Evolutionary conservation across 2,329 filamentous ascomycete genomes (phyloP), one percentile per base, ranked within the genome.

Genomic region (Colletotrichum kahawae): DNA sequence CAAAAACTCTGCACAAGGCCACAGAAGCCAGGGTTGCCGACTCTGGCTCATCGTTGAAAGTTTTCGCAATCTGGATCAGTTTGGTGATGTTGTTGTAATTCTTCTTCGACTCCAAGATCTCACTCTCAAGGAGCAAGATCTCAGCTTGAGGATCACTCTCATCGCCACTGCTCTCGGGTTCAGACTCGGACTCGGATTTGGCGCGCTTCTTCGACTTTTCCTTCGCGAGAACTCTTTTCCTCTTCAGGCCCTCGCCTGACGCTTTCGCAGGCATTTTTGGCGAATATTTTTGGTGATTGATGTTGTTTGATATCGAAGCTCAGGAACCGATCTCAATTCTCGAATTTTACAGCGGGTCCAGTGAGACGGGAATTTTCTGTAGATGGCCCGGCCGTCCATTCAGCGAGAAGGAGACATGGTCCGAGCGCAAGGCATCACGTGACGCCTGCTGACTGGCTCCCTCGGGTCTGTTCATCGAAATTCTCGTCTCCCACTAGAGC

Each of bases 1-100:
- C 91, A 82, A 98, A 98, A 43, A 97, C 92, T 79, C 96, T 91
- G 83, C 95, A 98, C 63, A 98, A 88, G 3, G 96, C 93, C 24
- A 98, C 93, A 0, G 93, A 91, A 0, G 95, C 94, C 38, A 94
- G 86, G 62, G 95, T 87, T 13, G 91, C 88, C 5, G 91, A 87
- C 57, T 93, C 90, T 3, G 87, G 83, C 21, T 90, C 87, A 24
- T 87, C 82, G 4, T 89, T 83, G 65, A 81, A 82, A 82, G 48
- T 92, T 84, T 79, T 92, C 59, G 85, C 83, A 18, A 79, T 89
- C 56, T 89, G 89, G 60, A 98, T 87, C 48, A 98, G 86, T 13
- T 90, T 91, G 9, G 92, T 90, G 80, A 98, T 96, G 82, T 98
- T 95, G 87, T 98, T 98, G 88, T 97, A 98, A 85, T 98, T 91